phyloP scores from a whole-genome alignment of 2,329 filamentous ascomycete species.

The Ceratocystis ficicola region DNA sequence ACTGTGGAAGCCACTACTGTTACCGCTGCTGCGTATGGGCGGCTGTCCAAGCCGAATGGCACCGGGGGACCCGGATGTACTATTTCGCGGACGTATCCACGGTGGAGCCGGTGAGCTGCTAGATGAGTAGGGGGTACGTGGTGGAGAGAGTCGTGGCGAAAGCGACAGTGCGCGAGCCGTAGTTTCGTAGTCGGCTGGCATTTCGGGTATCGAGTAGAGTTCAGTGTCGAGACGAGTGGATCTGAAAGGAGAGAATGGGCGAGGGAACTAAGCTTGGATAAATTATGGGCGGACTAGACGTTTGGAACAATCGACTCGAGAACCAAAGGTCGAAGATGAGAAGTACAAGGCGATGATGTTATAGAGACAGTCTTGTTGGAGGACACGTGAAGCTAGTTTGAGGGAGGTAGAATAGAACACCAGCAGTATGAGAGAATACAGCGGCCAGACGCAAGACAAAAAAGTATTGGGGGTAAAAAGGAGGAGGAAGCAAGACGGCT shows the following conservation, averaged over 20 bases:
- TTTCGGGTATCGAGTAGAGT: slow-evolving; percentile 25
- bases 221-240: not conserved
- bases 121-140: slow-evolving; percentile 27
- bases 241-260: not conserved
- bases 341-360: not conserved
- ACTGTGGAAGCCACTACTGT: slow-evolving; percentile 6
- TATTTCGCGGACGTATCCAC: slow-evolving; percentile 30
- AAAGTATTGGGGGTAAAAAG: not conserved
- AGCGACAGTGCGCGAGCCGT: slow-evolving; percentile 40
- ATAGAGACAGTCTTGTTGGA: not conserved
- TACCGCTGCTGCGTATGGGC: slow-evolving; percentile 29
- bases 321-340: slow-evolving; percentile 4
- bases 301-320: not conserved
- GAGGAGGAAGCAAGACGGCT: not conserved
- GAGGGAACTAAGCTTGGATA: not conserved
- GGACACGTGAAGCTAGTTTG: no score
- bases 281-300: not conserved
- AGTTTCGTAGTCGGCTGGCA: slow-evolving; percentile 42
- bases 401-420: no score
- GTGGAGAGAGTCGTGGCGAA: slow-evolving; percentile 28
- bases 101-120: slow-evolving; percentile 27
- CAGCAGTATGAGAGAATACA: not conserved
- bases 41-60: slow-evolving; percentile 24
- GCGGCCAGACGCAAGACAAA: not conserved
- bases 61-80: slow-evolving; percentile 29